phyloP scores from a whole-genome alignment of 108 stramenopile genomes.

The Craspedostauros australis region DNA sequence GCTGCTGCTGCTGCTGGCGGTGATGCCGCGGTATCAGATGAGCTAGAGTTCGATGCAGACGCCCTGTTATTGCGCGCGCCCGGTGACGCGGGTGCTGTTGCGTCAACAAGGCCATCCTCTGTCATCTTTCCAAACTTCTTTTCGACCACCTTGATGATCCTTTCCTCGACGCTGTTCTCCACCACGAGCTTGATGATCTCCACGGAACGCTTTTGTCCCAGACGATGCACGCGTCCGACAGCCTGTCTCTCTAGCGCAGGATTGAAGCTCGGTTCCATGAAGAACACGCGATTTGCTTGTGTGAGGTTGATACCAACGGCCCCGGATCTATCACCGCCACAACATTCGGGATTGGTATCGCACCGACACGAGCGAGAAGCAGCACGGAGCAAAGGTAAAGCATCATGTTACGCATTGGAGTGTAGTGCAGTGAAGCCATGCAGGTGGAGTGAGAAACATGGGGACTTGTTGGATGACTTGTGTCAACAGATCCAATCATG shows the following conservation, averaged over 20 bases:
- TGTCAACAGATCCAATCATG: too few species aligned
- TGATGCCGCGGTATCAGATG: too few species aligned
- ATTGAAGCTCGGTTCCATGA: conserved; percentile 61
- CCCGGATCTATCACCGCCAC: conserved; percentile 34
- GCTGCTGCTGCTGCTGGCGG: too few species aligned
- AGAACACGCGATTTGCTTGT: conserved; percentile 47
- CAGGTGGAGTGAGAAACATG: neutral
- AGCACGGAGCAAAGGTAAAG: neutral
- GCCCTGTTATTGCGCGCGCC: too few species aligned
- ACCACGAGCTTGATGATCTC: conserved; percentile 17
- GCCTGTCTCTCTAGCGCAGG: conserved; percentile 53
- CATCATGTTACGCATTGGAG: neutral
- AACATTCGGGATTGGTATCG: neutral
- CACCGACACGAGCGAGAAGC: neutral
- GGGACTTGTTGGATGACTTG: too few species aligned
- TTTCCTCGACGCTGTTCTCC: conserved; percentile 25
- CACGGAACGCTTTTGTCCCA: conserved; percentile 43
- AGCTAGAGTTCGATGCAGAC: too few species aligned
- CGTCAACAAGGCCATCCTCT: neutral
- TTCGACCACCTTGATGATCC: conserved; percentile 23
- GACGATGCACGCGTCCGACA: conserved; percentile 50
- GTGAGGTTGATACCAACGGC: conserved; percentile 59
- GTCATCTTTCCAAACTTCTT: conserved; percentile 25
- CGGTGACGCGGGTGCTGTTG: neutral
- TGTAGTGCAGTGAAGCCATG: too few species aligned